A percentile compares a stretch with the other conserved stretches of the same genome.
Conservation (phyloP, 345 rosid genomes). For the Abelmoschus esculentus region DNA sequence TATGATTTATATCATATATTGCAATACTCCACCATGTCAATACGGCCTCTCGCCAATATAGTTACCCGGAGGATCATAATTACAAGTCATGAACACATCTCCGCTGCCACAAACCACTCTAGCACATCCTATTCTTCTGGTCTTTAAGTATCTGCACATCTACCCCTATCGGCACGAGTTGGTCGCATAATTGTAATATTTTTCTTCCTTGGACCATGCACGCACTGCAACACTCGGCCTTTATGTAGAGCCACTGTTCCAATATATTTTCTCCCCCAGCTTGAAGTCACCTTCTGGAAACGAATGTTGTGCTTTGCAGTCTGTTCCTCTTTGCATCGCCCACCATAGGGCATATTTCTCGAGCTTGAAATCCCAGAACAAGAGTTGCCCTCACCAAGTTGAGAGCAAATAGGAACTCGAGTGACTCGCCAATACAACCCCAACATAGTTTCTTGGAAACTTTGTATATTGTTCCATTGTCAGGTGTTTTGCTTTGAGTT, state of each 20-base stretch:
- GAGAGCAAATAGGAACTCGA: slow-evolving; percentile 63
- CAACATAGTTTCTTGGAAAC: slow-evolving; percentile 52
- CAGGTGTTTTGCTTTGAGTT: slow-evolving; percentile 13
- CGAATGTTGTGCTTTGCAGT: slow-evolving; percentile 63
- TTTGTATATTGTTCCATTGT: slow-evolving; percentile 34
- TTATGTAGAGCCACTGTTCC: slow-evolving; percentile 73
- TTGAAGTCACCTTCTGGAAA: slow-evolving; percentile 47
- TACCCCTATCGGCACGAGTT: slow-evolving; percentile 54
- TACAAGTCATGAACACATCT: slow-evolving; percentile 87
- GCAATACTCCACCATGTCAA: neutral
- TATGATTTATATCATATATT: too few species aligned
- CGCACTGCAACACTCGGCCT: slow-evolving; percentile 54
- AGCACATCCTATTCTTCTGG: slow-evolving; percentile 66
- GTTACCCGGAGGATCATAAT: slow-evolving; percentile 81
- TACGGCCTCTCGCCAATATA: slow-evolving; percentile 59
- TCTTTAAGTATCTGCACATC: slow-evolving; percentile 68
- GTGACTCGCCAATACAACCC: slow-evolving; percentile 65
- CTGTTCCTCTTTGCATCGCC: slow-evolving; percentile 57
- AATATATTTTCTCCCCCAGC: slow-evolving; percentile 73
- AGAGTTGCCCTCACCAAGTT: slow-evolving; percentile 58
- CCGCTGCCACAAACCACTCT: slow-evolving; percentile 64
- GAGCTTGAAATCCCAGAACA: slow-evolving; percentile 65
- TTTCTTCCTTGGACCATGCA: slow-evolving; percentile 73
- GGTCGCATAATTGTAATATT: slow-evolving; percentile 44
- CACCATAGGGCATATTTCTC: slow-evolving; percentile 68